A percentile compares a stretch with the other conserved stretches of the same genome.
Conservation (phyloP, 768 basidiomycete species). For the Lentinula raphanica region DNA sequence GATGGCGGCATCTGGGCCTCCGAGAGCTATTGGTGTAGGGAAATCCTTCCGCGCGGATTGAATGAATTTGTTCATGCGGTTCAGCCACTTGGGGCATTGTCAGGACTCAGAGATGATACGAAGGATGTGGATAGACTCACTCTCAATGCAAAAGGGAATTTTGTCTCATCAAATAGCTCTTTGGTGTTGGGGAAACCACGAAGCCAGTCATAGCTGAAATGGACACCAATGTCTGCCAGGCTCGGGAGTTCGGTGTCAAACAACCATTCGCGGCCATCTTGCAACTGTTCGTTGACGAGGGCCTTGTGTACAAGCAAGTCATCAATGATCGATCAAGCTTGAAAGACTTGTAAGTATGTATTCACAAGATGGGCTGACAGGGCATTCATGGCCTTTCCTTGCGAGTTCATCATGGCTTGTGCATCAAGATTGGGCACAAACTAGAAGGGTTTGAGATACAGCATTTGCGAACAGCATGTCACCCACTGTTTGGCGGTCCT, state of each 20-base stretch:
- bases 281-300: slow-evolving; percentile 38
- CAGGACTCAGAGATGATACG: neutral
- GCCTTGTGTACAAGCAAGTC: slow-evolving; percentile 15
- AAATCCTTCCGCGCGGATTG: slow-evolving; percentile 22
- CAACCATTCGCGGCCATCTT: slow-evolving; percentile 52
- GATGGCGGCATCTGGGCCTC: slow-evolving; percentile 38
- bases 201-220: slow-evolving; percentile 45
- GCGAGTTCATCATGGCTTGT: slow-evolving; percentile 26
- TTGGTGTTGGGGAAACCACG: slow-evolving; percentile 28
- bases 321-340: neutral
- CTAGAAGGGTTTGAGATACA: slow-evolving; percentile 13
- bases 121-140: slow-evolving; percentile 22
- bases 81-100: slow-evolving; percentile 39
- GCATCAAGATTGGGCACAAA: slow-evolving; percentile 34
- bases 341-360: neutral
- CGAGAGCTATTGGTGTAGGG: slow-evolving; percentile 22
- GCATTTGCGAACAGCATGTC: neutral
- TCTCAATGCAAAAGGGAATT: slow-evolving; percentile 35
- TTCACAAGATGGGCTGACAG: slow-evolving; percentile 46
- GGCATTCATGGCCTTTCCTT: slow-evolving; percentile 28
- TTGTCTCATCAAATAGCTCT: slow-evolving; percentile 30
- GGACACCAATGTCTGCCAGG: slow-evolving; percentile 47
- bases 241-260: slow-evolving; percentile 49
- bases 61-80: slow-evolving; percentile 32
- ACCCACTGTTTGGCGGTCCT: slow-evolving; percentile 44